Percentiles rank a stretch among this genome's conserved stretches.
These are phyloP conservation scores for Diphasiastrum complanatum DNA, from an alignment of 83 land plant genomes.

Conservation along the genomic window DNA sequence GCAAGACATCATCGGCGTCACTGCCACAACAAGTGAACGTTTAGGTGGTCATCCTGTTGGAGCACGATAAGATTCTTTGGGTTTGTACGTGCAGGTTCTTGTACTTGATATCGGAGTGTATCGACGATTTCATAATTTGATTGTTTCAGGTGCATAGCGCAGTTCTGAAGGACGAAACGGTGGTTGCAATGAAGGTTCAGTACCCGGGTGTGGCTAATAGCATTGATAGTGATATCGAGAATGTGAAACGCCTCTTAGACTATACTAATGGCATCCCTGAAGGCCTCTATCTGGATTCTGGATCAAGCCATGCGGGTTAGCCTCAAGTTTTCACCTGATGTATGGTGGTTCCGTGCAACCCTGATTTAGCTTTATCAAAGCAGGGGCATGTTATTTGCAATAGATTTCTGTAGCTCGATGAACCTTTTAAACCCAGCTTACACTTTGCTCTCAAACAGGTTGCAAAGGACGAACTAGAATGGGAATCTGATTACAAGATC, in stretches of 20 bases:
- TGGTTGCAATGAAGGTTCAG: background rate
- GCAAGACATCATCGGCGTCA: too few species aligned
- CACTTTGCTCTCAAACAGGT: background rate
- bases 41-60: too few species aligned
- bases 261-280: background rate
- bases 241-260: background rate
- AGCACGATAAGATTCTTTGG: too few species aligned
- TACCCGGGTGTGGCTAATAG: background rate
- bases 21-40: too few species aligned
- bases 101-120: too few species aligned
- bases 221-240: background rate
- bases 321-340: background rate
- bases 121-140: too few species aligned
- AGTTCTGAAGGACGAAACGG: background rate
- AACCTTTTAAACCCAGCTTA: background rate
- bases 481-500: background rate
- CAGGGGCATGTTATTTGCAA: background rate
- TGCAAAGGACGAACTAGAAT: background rate
- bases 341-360: background rate
- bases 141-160: background rate
- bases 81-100: too few species aligned
- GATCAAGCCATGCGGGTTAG: background rate
- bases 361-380: too few species aligned
- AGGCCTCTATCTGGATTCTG: background rate
- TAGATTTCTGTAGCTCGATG: background rate